Base-by-base conservation (phyloP, 129 eudicot genomes). In the Escallonia rubra region DNA sequence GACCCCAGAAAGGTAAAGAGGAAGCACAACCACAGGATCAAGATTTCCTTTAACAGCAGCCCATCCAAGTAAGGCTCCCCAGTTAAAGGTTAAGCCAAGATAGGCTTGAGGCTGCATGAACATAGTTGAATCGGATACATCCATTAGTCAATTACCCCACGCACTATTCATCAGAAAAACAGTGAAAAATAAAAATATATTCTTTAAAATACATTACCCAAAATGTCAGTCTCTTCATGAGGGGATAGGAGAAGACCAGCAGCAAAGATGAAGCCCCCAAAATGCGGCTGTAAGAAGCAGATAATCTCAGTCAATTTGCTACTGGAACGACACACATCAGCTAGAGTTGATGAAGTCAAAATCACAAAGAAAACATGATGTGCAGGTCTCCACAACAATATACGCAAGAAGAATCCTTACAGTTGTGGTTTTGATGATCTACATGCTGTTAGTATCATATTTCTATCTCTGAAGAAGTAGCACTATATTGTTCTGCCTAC, bases 51-150 rank as follows among this genome's bases (percentile, higher is more conserved):
- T 84, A 43, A 93, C 78, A 14, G 95, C 98, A 78, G 96, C 72
- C 98, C 98, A 93, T 49, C 95, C 96, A 67, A 89, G 64, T 70
- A 93, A 78, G 58, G 91, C 96, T 61, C 98, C 98, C 98, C 96
- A 89, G 73, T 93, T 89, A 60, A 93, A 85, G 43, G 98, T 89
- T 76, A 93, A 80, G 38, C 98, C 96, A 68, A 93, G 94, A 76
- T 71, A 93, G 69, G 96, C 98, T 80, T 93, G 98, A 73, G 98
- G 96, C 98, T 93, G 92, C 80, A 78, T 23, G 58, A 62, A 74
- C 46, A 62, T 16, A 58, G 46, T 62, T 62, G 48, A 38, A 75
- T 13, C 49, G 68, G 62, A 57, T 8, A 44, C 16, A 70, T 59
- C 40, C 64, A 74, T 66, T 41, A 72, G 70, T 66, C 57, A 49